Evolutionary conservation across 768 basidiomycete species (phyloP).

Genomic region (Kwoniella bestiolae): DNA sequence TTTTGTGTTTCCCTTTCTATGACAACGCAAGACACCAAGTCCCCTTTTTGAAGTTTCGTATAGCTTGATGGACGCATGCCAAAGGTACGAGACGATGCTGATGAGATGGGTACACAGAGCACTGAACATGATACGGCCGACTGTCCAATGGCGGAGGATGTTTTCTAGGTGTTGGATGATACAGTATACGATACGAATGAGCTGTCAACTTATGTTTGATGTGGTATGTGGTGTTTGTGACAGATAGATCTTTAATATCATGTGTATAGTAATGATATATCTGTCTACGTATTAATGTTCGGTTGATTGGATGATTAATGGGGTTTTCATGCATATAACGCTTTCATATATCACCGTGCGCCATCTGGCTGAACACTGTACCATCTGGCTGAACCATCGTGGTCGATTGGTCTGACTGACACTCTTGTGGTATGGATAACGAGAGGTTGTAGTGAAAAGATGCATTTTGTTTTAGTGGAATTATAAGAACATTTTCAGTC

Average conservation of each 20-base stretch:
- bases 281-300: not conserved
- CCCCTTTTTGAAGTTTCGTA: no score
- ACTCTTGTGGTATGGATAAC: no score
- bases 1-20: not conserved
- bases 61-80: no score
- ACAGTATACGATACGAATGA: not conserved
- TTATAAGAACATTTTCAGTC: not conserved
- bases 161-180: constrained; percentile 34
- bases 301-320: not conserved
- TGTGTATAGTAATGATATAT: not conserved
- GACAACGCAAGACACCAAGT: no score
- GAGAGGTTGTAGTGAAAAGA: no score
- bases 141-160: constrained; percentile 55
- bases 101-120: constrained; percentile 25
- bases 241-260: not conserved
- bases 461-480: no score
- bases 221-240: not conserved
- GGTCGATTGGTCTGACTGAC: no score
- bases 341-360: no score
- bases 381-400: no score
- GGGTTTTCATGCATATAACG: not conserved
- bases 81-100: not conserved
- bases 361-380: no score
- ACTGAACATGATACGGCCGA: constrained; percentile 50
- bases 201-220: no score